phyloP scores from a whole-genome alignment of 2,329 filamentous ascomycete species.

The Penicillium sp. region DNA sequence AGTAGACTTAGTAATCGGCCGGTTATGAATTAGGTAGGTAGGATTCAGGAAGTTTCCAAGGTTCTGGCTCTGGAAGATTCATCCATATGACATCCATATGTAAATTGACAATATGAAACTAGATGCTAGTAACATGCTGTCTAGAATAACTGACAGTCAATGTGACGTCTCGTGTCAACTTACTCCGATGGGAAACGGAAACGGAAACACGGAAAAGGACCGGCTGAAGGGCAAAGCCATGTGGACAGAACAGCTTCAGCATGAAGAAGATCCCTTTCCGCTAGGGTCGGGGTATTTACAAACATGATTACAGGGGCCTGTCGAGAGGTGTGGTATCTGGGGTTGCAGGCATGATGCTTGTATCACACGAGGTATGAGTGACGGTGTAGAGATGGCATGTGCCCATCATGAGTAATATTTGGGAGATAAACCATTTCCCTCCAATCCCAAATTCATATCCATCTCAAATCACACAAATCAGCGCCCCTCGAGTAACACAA shows the following conservation, averaged over 20 bases:
- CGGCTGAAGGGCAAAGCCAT: not conserved
- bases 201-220: not conserved
- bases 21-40: too few species aligned
- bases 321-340: not conserved
- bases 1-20: too few species aligned
- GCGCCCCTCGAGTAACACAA: conserved; percentile 1
- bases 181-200: not conserved
- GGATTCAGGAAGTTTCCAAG: too few species aligned
- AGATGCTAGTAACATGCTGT: not conserved
- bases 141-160: not conserved
- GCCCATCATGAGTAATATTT: not conserved
- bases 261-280: not conserved
- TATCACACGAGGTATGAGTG: conserved; percentile 9
- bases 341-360: conserved; percentile 18
- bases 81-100: not conserved
- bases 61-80: too few species aligned
- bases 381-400: conserved; percentile 7
- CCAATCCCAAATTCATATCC: conserved; percentile 1
- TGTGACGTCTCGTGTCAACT: not conserved
- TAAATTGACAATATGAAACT: not conserved
- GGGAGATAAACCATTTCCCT: not conserved
- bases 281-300: not conserved
- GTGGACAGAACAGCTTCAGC: not conserved
- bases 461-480: conserved; percentile 1
- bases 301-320: not conserved